Conservation (phyloP, 306 rosid genomes). For the cucumber (Cucumis sativus) region Cucumber_9930_V3 NC_026657.2:22724501-22725000, state of each 20-base stretch:
- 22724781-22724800: background rate
- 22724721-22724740: background rate
- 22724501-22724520: background rate
- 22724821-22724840: background rate
- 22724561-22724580: background rate
- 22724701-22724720: background rate
- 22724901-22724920: slow-evolving; percentile 66
- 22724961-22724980: slow-evolving; percentile 59
- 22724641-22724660: background rate
- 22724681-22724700: background rate
- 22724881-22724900: slow-evolving; percentile 5
- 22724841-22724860: background rate
- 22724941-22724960: slow-evolving; percentile 65
- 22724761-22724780: background rate
- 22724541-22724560: background rate
- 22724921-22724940: slow-evolving; percentile 59
- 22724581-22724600: background rate
- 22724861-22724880: slow-evolving; percentile 2
- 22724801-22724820: background rate
- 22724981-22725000: slow-evolving; percentile 27
- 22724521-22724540: background rate
- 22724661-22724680: background rate
- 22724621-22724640: background rate
- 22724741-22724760: background rate
- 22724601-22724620: background rate